Evolutionary conservation across 805 yeast species (phyloP).

Genomic region (Yamadazyma ubonensis): DNA sequence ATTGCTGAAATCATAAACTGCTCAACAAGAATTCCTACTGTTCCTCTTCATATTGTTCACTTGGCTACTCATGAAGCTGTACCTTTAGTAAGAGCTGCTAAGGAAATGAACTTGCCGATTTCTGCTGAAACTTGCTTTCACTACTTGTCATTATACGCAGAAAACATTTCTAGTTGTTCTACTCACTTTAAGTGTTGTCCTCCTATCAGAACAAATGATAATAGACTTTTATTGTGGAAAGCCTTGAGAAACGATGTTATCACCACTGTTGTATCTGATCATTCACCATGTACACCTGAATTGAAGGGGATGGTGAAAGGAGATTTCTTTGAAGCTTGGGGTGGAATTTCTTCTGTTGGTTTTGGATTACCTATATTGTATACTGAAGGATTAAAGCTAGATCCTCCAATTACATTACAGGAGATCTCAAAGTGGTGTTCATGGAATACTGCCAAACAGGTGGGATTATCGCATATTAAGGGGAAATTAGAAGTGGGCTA

Average conservation of each 20-base stretch:
- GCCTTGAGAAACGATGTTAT: constrained; percentile 67
- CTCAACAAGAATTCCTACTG: constrained; percentile 54
- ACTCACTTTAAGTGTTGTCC: constrained; percentile 95
- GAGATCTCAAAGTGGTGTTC: constrained; percentile 82
- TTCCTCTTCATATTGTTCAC: constrained; percentile 85
- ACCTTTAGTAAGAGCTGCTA: constrained; percentile 69
- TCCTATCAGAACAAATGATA: constrained; percentile 77
- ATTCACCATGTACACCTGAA: constrained; percentile 94
- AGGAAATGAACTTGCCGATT: constrained; percentile 55
- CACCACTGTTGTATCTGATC: constrained; percentile 89
- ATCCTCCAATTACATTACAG: constrained; percentile 49
- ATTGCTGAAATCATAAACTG: constrained; percentile 68
- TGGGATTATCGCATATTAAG: constrained; percentile 69
- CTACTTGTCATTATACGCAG: constrained; percentile 76
- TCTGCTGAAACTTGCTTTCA: constrained; percentile 95
- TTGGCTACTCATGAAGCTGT: constrained; percentile 82
- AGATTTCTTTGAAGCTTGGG: constrained; percentile 93
- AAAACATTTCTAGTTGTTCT: constrained; percentile 69
- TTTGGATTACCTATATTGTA: constrained; percentile 79
- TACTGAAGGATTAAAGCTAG: constrained; percentile 64
- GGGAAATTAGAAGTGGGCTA: constrained; percentile 72
- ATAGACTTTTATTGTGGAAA: constrained; percentile 72
- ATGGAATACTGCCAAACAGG: constrained; percentile 80
- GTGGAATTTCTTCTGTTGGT: constrained; percentile 92
- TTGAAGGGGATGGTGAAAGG: constrained; percentile 79